Evolutionary conservation across 306 rosid species (phyloP).

Genomic region (Psophocarpus tetragonolobus): DNA sequence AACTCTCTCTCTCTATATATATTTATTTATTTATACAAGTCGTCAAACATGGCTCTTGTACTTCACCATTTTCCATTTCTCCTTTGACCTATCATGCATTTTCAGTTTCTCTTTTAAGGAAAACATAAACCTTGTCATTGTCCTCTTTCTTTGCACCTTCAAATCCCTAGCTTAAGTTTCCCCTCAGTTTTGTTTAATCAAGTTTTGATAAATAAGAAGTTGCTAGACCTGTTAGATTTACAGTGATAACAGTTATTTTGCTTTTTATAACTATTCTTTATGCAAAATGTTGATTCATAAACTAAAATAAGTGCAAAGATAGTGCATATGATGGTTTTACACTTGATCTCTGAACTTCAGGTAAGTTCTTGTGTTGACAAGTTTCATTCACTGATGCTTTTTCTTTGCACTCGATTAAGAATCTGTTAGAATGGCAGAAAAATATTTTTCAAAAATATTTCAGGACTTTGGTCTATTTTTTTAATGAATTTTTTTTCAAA

Average conservation of each 20-base stretch:
- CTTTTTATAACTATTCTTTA: background rate
- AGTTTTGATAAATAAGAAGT: background rate
- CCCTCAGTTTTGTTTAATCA: too few species aligned
- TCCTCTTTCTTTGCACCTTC: too few species aligned
- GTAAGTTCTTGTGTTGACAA: constrained; percentile 60
- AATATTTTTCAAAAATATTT: background rate
- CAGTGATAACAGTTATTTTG: background rate
- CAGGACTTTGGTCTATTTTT: background rate
- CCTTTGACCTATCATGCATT: too few species aligned
- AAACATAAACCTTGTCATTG: too few species aligned
- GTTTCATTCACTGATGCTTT: constrained; percentile 47
- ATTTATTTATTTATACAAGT: too few species aligned
- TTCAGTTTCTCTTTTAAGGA: too few species aligned
- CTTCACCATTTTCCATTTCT: too few species aligned
- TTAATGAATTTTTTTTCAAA: too few species aligned
- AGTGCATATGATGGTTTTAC: constrained; percentile 54
- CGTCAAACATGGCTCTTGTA: too few species aligned
- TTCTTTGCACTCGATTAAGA: constrained; percentile 20
- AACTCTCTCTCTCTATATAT: too few species aligned
- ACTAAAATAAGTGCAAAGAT: constrained; percentile 23
- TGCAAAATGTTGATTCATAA: background rate
- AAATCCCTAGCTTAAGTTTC: too few species aligned
- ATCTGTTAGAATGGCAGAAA: background rate
- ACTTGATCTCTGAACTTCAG: constrained; percentile 71
- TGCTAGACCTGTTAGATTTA: background rate